Percentiles rank a stretch among this genome's conserved stretches.
phyloP scores from a whole-genome alignment of 2,329 filamentous ascomycete genomes.

The Alternaria sp. region DNA sequence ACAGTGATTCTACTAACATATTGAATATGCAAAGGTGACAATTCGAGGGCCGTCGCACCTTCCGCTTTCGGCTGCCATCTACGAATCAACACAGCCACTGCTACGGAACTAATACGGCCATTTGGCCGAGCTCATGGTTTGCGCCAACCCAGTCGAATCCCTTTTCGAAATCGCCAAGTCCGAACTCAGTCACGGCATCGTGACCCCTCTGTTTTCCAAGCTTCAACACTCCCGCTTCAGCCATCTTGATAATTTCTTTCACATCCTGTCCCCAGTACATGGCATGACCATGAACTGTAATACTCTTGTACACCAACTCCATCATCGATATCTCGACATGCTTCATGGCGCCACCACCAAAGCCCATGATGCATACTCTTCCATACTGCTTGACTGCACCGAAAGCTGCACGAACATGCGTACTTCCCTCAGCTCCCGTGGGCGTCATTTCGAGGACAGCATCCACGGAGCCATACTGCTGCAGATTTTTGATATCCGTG shows the following conservation, averaged over 20 bases:
- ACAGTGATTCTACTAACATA: not conserved
- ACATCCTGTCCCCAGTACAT: constrained; percentile 56
- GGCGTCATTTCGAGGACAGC: constrained; percentile 25
- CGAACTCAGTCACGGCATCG: not conserved
- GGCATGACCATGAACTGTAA: constrained; percentile 42
- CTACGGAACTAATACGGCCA: constrained; percentile 5
- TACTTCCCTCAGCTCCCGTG: constrained; percentile 43
- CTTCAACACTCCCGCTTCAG: constrained; percentile 52
- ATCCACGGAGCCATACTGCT: not conserved
- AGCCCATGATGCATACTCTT: constrained; percentile 15
- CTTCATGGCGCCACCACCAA: constrained; percentile 3
- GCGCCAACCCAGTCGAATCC: constrained; percentile 5
- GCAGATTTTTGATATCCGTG: not conserved
- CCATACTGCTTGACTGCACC: constrained; percentile 5
- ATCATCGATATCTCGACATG: constrained; percentile 3
- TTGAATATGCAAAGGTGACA: not conserved
- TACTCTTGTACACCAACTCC: constrained; percentile 44
- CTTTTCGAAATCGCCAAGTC: not conserved
- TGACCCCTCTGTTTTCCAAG: constrained; percentile 33
- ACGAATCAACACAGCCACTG: constrained; percentile 1
- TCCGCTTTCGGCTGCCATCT: not conserved
- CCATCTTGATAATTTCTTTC: constrained; percentile 52
- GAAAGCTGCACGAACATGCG: constrained; percentile 53
- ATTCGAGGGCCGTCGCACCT: not conserved
- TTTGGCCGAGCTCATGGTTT: constrained; percentile 10